Conservation (phyloP, 169 alveolate species). For the Plasmodium gonderi region DNA sequence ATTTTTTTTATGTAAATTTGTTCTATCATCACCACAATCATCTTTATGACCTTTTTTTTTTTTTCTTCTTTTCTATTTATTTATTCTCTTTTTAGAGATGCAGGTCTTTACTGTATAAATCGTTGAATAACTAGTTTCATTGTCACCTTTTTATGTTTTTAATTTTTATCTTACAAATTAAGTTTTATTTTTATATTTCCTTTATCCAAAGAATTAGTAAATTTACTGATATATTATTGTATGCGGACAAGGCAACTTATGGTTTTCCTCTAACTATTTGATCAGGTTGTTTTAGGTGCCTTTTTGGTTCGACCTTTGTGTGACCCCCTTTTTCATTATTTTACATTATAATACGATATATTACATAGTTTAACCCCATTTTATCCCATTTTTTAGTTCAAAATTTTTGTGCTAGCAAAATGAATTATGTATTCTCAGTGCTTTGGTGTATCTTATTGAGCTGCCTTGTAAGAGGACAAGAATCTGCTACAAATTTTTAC, state of each 20-base stretch:
- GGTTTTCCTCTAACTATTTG: background rate
- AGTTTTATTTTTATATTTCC: slow-evolving; percentile 1
- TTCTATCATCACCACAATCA: background rate
- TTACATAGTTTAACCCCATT: background rate
- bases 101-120: background rate
- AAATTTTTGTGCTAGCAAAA: slow-evolving; percentile 1
- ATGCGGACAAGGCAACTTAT: background rate
- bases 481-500: slow-evolving; percentile 79
- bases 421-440: slow-evolving; percentile 31
- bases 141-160: background rate
- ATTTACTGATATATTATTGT: background rate
- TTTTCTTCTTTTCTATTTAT: background rate
- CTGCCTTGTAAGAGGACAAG: slow-evolving; percentile 54
- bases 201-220: background rate
- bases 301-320: background rate
- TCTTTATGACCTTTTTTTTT: no score
- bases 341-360: background rate
- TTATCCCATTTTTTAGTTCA: background rate
- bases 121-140: background rate
- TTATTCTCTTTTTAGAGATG: background rate
- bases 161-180: background rate
- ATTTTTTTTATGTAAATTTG: background rate
- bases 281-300: background rate
- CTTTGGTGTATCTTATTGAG: slow-evolving; percentile 24
- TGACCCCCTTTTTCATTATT: background rate